Conservation (phyloP, 2,329 filamentous ascomycete species). For the Neoarthrinium moseri region DNA sequence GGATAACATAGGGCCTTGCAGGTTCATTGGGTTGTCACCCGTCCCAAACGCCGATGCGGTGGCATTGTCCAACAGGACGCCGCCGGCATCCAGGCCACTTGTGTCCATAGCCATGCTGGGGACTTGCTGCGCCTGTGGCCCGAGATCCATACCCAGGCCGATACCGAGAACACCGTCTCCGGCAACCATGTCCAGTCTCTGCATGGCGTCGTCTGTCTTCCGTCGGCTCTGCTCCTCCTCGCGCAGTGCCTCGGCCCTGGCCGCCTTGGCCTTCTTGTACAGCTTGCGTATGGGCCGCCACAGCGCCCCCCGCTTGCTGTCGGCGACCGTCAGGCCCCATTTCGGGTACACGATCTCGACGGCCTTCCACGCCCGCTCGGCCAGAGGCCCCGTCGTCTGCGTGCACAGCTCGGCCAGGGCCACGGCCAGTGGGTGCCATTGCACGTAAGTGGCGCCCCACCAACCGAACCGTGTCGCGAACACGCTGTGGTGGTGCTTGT, state of each 20-base stretch:
- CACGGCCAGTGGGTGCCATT: conserved; percentile 55
- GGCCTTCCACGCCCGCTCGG: conserved; percentile 47
- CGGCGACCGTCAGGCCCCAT: conserved; percentile 46
- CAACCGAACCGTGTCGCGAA: conserved; percentile 40
- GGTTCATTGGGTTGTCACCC: neutral
- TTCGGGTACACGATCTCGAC: conserved; percentile 43
- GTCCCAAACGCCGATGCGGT: neutral
- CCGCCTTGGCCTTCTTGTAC: conserved; percentile 45
- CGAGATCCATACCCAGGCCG: no score
- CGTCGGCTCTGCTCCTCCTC: conserved; percentile 11
- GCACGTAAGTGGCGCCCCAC: conserved; percentile 50
- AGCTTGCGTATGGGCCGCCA: conserved; percentile 56
- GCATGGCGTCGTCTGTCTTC: neutral
- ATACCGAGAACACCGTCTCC: neutral
- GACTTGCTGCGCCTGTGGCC: no score
- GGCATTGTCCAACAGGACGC: neutral
- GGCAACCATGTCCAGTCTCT: conserved; percentile 4
- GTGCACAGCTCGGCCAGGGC: conserved; percentile 51
- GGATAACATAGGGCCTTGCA: neutral
- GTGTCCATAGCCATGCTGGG: neutral
- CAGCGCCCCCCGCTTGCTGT: conserved; percentile 46
- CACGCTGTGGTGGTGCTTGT: conserved; percentile 26
- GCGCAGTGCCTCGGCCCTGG: conserved; percentile 29
- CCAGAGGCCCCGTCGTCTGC: conserved; percentile 42
- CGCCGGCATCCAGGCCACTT: neutral